Base-by-base conservation (phyloP, 179 eudicot species). In the Vitellaria paradoxa region DNA sequence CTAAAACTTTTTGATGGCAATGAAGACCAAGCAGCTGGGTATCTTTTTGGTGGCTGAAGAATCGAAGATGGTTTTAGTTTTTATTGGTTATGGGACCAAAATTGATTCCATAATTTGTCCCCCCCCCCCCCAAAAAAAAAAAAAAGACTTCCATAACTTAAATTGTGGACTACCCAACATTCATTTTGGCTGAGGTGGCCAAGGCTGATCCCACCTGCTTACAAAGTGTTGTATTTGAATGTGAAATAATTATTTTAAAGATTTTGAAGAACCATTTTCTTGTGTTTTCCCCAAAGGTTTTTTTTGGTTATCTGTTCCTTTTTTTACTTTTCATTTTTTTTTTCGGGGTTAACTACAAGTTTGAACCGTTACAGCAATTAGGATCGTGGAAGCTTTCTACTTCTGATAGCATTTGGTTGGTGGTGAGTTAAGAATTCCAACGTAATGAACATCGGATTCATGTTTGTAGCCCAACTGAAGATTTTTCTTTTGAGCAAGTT, bases 1-100 rank as follows among this genome's bases (percentile, higher is more conserved):
- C 88, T 92, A 12, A 86, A 91, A 81, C 79, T 92, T 71, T 88
- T 71, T 62, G 79, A 89, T 73, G 96, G 98, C 74, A 92, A 94
- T 62, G 98, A 94, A 88, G 98, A 94, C 17, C 93, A 88, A 84
- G 99, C 99, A 6, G 99, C 99, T 49, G 87, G 89, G 42, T 90
- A 85, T 82, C 97, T 95, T 68, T 95, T 95, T 76, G 99, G 97
- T 9, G 90, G 97, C 46, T 92, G 81, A 86, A 73, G 76, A 69
- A 30, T 30, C 37, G 37, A 30, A 30, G 37, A 30, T 30, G 46
- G 72, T 21, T 73, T 64, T 73, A 40, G 52, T 55, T 4, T 40
- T 30, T 72, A 12, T 0, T 17, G 40, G 64, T 26, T 79, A 1
- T 56, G 30, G 77, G 4, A 57, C 49, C 56, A 18, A 30, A 56